Evolutionary conservation across 2,329 filamentous ascomycete genomes (phyloP).

Genomic region (Fusarium sp.): DNA sequence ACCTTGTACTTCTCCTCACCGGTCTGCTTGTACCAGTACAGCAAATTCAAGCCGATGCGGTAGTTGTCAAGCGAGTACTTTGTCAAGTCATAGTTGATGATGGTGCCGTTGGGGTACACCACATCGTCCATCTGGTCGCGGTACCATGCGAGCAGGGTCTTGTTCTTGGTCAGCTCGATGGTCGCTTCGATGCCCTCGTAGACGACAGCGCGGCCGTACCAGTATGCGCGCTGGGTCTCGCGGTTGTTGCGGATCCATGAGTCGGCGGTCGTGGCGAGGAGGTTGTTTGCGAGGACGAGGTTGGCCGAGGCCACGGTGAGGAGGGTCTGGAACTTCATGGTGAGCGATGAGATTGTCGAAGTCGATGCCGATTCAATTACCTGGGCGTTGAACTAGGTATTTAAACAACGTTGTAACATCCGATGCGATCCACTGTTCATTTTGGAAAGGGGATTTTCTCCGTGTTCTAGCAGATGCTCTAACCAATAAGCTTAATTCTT

Average conservation of each 20-base stretch:
- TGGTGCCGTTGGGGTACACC: conserved; percentile 51
- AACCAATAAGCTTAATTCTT: conserved; percentile 1
- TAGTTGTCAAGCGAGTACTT: conserved; percentile 64
- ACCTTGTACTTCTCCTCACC: conserved; percentile 59
- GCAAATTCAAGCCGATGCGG: conserved; percentile 62
- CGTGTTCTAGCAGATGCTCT: not conserved
- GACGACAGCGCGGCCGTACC: conserved; percentile 37
- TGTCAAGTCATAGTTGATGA: conserved; percentile 57
- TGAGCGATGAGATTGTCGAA: conserved; percentile 15
- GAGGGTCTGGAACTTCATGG: conserved; percentile 37
- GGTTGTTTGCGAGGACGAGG: conserved; percentile 20
- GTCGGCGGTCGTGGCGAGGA: conserved; percentile 29
- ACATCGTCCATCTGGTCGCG: conserved; percentile 59
- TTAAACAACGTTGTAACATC: not conserved
- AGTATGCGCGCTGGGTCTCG: conserved; percentile 35
- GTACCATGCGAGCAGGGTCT: conserved; percentile 56
- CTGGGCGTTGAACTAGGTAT: not conserved
- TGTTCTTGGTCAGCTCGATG: conserved; percentile 55
- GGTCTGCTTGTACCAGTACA: conserved; percentile 60
- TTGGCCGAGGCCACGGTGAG: conserved; percentile 31
- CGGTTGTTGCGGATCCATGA: conserved; percentile 38
- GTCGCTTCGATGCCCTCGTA: conserved; percentile 34
- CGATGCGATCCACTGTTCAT: conserved; percentile 1
- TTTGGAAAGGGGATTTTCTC: not conserved
- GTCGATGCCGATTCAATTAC: not conserved